phyloP scores from a whole-genome alignment of 176 grass and related monocot species.

The Thalia dealbata region DNA sequence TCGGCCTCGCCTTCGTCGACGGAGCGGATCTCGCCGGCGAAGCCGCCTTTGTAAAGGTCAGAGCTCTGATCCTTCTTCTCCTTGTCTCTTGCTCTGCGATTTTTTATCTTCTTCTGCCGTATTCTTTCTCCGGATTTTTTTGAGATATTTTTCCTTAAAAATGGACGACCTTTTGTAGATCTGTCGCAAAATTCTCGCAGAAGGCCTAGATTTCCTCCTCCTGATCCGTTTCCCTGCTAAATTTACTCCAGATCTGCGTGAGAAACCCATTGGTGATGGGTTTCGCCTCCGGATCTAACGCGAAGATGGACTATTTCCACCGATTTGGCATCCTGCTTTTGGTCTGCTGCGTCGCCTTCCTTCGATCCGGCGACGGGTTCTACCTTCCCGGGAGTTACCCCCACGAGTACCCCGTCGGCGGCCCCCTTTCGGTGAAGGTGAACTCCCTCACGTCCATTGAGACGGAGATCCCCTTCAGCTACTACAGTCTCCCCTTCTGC shows the following conservation, averaged over 20 bases:
- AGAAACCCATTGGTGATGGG: neutral
- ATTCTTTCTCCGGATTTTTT: neutral
- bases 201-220: neutral
- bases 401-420: constrained; percentile 29
- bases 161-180: neutral
- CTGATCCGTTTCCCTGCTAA: neutral
- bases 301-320: neutral
- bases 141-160: neutral
- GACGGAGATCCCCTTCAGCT: constrained; percentile 47
- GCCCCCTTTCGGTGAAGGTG: constrained; percentile 34
- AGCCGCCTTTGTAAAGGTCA: neutral
- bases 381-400: constrained; percentile 64
- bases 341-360: neutral
- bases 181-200: neutral
- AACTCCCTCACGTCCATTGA: constrained; percentile 56
- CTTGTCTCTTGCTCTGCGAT: neutral
- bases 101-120: neutral
- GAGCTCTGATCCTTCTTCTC: neutral
- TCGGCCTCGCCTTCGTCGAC: neutral
- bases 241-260: constrained; percentile 10
- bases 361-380: constrained; percentile 25
- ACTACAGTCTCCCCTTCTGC: constrained; percentile 64
- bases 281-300: neutral
- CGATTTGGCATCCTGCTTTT: constrained; percentile 9
- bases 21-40: neutral